Evolutionary conservation across 345 rosid species (phyloP), one percentile per base, ranked within the genome.

Genomic region (Barbarea vulgaris): DNA sequence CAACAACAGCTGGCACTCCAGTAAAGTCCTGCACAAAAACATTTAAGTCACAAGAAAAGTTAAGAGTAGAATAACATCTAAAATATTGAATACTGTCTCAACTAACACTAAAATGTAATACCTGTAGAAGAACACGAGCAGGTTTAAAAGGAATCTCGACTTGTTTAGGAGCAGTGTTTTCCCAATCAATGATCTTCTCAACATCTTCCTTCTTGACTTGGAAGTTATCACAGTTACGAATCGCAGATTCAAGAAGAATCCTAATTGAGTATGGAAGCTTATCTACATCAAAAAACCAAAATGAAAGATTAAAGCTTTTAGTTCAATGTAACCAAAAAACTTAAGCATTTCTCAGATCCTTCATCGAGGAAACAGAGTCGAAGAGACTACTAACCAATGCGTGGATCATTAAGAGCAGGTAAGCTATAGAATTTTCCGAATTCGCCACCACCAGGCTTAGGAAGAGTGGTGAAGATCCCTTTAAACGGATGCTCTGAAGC

Each of bases 1-100:
- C 98, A 58, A 94, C 97, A 33, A 91, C 98, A 56, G 91, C 98
- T 22, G 98, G 97, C 27, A 94, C 98, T 13, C 98, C 98, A 62
- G 98, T 94, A 82, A 94, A 91, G 80, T 91, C 98, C 98, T 93
- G 85, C 53, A 42, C 72, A 3, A 51, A 55, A 55, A 60, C 9
- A n/a, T n/a, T n/a, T 76, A 31, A 12, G 6, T n/a, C 17, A 10
- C 37, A 74, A 46, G 27, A 30, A 46, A 18, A 25, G 73, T 64
- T 67, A 75, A 48, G 9, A 37, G 8, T 37, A 67, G 6, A n/a
- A n/a, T n/a, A 53, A 34, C 7, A 24, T 28, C 2, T 1, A 46
- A 8, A 47, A 7, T 24, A 24, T 1, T 7, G 19, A 9, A 21
- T 50, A 34, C 3, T 59, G 12, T 13, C 15, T 18, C 13, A 34